Evolutionary conservation across 257 asterid genomes (phyloP).

Genomic region (Fraxinus anomala): DNA sequence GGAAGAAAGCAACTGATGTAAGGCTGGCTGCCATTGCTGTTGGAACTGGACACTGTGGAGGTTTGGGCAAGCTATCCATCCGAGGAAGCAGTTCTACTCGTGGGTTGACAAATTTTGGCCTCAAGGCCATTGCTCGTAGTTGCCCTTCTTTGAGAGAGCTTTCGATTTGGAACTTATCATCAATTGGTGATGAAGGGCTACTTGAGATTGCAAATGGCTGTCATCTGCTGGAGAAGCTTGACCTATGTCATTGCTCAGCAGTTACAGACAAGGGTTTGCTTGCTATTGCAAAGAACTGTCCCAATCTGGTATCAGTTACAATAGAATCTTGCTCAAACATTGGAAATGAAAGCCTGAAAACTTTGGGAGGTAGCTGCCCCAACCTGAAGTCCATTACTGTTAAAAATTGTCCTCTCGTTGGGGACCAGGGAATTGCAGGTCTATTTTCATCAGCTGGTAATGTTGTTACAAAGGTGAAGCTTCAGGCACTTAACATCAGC

Average conservation of each 20-base stretch:
- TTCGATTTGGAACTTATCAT: constrained; percentile 72
- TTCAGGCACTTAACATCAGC: constrained; percentile 60
- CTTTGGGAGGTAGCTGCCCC: constrained; percentile 62
- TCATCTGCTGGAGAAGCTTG: constrained; percentile 79
- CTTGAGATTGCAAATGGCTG: constrained; percentile 73
- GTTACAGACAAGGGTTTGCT: constrained; percentile 66
- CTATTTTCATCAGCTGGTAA: constrained; percentile 74
- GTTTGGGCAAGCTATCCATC: constrained; percentile 87
- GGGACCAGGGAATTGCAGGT: constrained; percentile 74
- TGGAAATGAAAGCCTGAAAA: constrained; percentile 67
- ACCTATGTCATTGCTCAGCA: constrained; percentile 67
- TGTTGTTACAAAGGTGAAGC: constrained; percentile 54
- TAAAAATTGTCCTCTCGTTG: constrained; percentile 65
- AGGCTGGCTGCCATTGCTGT: constrained; percentile 90
- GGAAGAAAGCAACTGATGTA: constrained; percentile 84
- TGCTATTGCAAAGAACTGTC: constrained; percentile 71
- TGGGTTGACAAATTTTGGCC: constrained; percentile 69
- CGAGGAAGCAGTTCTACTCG: constrained; percentile 62
- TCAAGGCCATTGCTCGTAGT: constrained; percentile 75
- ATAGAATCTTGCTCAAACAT: constrained; percentile 81
- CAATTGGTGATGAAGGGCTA: constrained; percentile 74
- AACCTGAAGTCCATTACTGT: constrained; percentile 57
- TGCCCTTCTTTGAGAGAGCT: constrained; percentile 78
- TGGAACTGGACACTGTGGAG: constrained; percentile 76
- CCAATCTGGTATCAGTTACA: constrained; percentile 60